phyloP scores from a whole-genome alignment of 257 asterid species.

The Gynochthodes officinalis region DNA sequence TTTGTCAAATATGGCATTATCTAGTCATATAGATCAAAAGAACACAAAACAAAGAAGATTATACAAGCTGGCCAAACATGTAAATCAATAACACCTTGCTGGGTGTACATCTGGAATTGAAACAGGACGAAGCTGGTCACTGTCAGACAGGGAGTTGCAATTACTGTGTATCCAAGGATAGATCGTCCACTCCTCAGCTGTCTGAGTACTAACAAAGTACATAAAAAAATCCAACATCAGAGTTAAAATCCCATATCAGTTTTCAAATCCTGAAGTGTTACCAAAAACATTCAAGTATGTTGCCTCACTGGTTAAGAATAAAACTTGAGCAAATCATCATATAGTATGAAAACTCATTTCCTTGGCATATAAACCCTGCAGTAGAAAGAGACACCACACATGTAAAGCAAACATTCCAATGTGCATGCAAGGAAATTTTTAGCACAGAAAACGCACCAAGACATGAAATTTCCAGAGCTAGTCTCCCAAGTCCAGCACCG shows the following conservation, averaged over 20 bases:
- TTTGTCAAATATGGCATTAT: not conserved
- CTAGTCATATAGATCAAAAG: not conserved
- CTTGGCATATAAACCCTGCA: constrained; percentile 91
- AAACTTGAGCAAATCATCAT: constrained; percentile 99
- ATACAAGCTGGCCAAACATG: not conserved
- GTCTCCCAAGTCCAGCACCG: constrained; percentile 99
- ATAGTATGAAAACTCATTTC: constrained; percentile 97
- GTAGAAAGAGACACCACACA: not conserved
- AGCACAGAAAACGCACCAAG: constrained; percentile 49
- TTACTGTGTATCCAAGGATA: constrained; percentile 98
- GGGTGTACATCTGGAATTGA: constrained; percentile 93
- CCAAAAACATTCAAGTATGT: not conserved
- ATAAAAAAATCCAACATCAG: constrained; percentile 25
- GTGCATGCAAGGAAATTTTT: not conserved
- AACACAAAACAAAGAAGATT: not conserved
- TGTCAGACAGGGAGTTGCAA: constrained; percentile 84
- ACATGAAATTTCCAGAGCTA: constrained; percentile 91
- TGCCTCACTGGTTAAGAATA: constrained; percentile 79
- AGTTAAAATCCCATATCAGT: constrained; percentile 6
- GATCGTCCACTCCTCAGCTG: constrained; percentile 85
- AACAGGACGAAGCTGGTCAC: constrained; percentile 89
- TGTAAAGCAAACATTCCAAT: constrained; percentile 11
- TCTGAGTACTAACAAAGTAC: constrained; percentile 46
- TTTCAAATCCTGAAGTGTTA: not conserved
- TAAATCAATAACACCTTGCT: constrained; percentile 59